Base-by-base conservation (phyloP, 2,329 filamentous ascomycete genomes). In the Trichoderma arundinaceum region DNA sequence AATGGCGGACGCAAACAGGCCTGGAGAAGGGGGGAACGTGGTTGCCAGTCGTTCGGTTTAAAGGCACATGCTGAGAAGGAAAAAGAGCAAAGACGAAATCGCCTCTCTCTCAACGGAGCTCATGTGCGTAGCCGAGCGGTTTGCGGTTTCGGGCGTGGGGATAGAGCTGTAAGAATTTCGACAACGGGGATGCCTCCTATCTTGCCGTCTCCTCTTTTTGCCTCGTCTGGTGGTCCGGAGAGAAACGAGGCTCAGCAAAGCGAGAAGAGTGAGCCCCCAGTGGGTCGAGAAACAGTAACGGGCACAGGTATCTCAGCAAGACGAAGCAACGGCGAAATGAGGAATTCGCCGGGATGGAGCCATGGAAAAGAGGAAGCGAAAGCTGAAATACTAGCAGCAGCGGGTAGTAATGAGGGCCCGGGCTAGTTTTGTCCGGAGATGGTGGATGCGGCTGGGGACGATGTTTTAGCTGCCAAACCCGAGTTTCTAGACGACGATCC, bases 21-120 rank as follows among this genome's bases (percentile, higher is more conserved):
- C 22, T 28, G 22, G 22, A 43, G 22, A 54, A 52, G 15, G 19
- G 17, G 2, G 41, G 46, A 53, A 60, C 28, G 41, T 19, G 49
- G 35, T 35, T 51, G 15, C 15, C 38, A 33, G 46, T 41, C 33
- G 44, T 33, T 15, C 33, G 33, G 54, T 54, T 64, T 66, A 68
- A 49, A 64, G 53, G 62, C 51, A 67, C 68, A 70, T 70, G 33
- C 61, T 70, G 68, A 68, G 59, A 35, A 48, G 13, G 39, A 39
- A 35, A 13, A 57, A 35, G 43, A 57, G 65, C 56, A 65, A 57
- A 48, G 67, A 58, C 41, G 51, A 51, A 38, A 63, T 60, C 53
- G 64, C 64, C 65, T 64, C 51, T 52, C 53, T 56, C 48, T 41
- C 38, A 32, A 53, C 8, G 15, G 49, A 56, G 58, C 44, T 57